phyloP scores from a whole-genome alignment of 441 rosid species.

The Sinapis alba region DNA sequence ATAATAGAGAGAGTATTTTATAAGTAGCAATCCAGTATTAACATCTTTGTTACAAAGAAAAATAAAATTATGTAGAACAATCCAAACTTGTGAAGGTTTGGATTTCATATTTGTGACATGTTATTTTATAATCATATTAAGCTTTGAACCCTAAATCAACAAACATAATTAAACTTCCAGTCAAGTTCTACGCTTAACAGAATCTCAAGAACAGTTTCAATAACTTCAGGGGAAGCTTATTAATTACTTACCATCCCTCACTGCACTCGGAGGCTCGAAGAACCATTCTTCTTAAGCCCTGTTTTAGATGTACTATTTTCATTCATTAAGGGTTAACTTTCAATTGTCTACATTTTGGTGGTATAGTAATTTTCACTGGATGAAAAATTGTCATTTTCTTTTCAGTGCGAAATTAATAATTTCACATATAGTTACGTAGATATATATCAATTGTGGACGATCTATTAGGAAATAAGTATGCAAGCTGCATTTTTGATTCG shows the following conservation, averaged over 20 bases:
- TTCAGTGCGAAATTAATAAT: too few relatives aligned
- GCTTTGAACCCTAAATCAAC: not conserved
- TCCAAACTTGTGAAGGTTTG: not conserved
- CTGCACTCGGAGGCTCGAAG: not conserved
- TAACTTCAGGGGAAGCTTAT: not conserved
- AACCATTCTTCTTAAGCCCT: not conserved
- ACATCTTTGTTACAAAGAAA: not conserved
- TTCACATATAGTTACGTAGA: too few relatives aligned
- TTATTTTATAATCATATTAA: not conserved
- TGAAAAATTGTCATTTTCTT: too few relatives aligned
- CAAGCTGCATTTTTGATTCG: not conserved
- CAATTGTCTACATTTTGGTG: not conserved
- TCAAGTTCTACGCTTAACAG: not conserved
- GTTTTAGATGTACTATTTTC: not conserved
- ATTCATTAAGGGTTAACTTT: not conserved
- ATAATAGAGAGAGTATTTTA: too few relatives aligned
- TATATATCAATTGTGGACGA: too few relatives aligned
- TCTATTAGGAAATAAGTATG: too few relatives aligned
- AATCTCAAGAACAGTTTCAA: not conserved
- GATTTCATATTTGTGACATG: not conserved
- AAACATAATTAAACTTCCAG: not conserved
- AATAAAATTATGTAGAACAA: not conserved
- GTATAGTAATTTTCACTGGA: too few relatives aligned
- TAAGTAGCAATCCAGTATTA: not conserved
- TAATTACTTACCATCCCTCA: not conserved